Percentiles rank a stretch among this genome's conserved stretches.
phyloP scores from a whole-genome alignment of 257 asterid genomes.

The Fraxinus pennsylvanica region DNA sequence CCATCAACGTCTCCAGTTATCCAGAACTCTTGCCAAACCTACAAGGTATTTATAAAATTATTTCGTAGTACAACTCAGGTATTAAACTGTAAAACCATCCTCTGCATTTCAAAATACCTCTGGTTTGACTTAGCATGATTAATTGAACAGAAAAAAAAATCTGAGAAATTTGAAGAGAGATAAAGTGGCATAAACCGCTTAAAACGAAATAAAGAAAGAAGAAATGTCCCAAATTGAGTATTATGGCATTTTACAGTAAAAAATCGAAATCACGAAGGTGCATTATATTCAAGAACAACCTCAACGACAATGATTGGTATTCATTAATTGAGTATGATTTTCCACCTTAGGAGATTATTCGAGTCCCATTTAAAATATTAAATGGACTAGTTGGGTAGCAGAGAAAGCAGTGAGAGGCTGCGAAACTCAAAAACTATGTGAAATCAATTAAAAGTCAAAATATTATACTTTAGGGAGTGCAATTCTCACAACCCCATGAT shows the following conservation, averaged over 20 bases:
- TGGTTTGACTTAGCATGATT: background rate
- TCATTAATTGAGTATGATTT: background rate
- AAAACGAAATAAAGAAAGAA: background rate
- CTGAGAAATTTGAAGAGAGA: background rate
- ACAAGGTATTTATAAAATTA: slow-evolving; percentile 20
- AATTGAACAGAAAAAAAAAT: background rate
- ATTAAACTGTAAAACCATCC: slow-evolving; percentile 8
- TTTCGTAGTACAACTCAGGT: slow-evolving; percentile 5
- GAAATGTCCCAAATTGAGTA: background rate
- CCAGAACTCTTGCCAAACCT: slow-evolving; percentile 99
- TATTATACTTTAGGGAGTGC: background rate
- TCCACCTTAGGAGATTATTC: background rate
- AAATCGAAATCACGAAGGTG: background rate
- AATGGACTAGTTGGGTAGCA: background rate
- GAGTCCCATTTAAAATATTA: background rate
- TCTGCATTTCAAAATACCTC: background rate
- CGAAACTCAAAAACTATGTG: background rate
- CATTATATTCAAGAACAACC: background rate
- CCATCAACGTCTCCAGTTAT: slow-evolving; percentile 96
- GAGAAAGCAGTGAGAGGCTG: background rate
- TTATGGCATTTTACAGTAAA: background rate
- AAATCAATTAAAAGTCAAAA: background rate
- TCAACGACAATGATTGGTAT: background rate
- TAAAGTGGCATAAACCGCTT: background rate
- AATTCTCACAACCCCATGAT: background rate